Conservation (phyloP, 2,329 filamentous ascomycete species). For the Neurospora sp. region DNA sequence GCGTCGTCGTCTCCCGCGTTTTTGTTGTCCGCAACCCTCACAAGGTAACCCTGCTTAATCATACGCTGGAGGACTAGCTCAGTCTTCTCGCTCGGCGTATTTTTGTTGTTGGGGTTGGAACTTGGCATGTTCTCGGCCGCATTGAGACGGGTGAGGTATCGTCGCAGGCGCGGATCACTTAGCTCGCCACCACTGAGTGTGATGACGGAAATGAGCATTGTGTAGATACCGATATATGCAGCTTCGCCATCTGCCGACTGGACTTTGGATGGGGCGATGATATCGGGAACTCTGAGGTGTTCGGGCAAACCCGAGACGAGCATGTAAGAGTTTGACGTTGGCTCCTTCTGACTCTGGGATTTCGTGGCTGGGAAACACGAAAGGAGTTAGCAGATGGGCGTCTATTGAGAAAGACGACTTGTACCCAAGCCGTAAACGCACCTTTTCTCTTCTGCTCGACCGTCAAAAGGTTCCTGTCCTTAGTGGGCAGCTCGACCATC, state of each 20-base stretch:
- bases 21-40: constrained; percentile 58
- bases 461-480: constrained; percentile 66
- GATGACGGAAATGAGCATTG: constrained; percentile 68
- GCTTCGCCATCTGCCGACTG: constrained; percentile 60
- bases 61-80: constrained; percentile 66
- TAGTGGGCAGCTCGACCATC: constrained; percentile 69
- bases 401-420: background rate
- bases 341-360: constrained; percentile 38
- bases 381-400: background rate
- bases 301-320: constrained; percentile 63
- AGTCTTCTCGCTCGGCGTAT: constrained; percentile 40
- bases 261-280: constrained; percentile 58
- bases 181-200: constrained; percentile 63
- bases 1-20: constrained; percentile 58
- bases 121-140: constrained; percentile 61
- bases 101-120: constrained; percentile 34
- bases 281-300: constrained; percentile 53
- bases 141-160: constrained; percentile 65
- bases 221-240: constrained; percentile 74
- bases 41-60: constrained; percentile 73
- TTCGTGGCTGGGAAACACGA: constrained; percentile 26
- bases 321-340: constrained; percentile 62
- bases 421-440: constrained; percentile 23
- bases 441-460: constrained; percentile 63
- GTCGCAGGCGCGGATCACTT: constrained; percentile 66